Evolutionary conservation across 768 basidiomycete genomes (phyloP), one percentile per base, ranked within the genome.

Genomic region (Mycena sanguinolenta): DNA sequence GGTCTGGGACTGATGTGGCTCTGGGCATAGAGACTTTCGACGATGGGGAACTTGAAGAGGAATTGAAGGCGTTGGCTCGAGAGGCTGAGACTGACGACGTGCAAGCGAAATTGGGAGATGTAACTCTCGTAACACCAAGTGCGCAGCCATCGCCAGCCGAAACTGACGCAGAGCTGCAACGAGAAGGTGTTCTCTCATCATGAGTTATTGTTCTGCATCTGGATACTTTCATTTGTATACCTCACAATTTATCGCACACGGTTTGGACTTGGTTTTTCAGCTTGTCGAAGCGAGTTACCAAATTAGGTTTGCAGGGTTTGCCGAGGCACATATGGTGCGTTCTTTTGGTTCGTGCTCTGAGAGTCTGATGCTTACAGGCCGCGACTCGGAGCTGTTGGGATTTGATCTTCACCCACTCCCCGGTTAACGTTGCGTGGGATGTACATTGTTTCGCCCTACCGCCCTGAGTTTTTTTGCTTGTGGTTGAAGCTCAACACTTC

Each of bases 1-100:
- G 86, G 67, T 79, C 90, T 44, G 93, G 92, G 25, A 90, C 87
- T 3, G 88, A 93, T 70, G 80, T 90, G 25, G 90, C 90, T 1
- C 75, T 90, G 14, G 86, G 84, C 9, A 80, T 86, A 10, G 87
- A 91, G 27, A 83, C 89, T 14, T 68, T 80, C 10, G 81, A 84
- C 67, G 85, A 88, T 0, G 79, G 59, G 3, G 86, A 86, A 58
- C 63, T 96, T 54, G 90, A 91, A 77, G 86, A 83, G 55, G 95
- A 97, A 79, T 81, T 94, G 76, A 84, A 82, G 58, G 86, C 80
- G 42, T 79, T 97, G 70, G 80, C 83, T 8, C 71, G 72, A 27
- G 84, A 86, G 63, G 79, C 76, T 59, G 82, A 79, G 69, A 78
- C 64, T 57, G 74, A 67, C 73, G 55, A 60, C 34, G 23, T 34